Conservation (phyloP, 768 basidiomycete species). For the Pleurotus ostreatus region DNA sequence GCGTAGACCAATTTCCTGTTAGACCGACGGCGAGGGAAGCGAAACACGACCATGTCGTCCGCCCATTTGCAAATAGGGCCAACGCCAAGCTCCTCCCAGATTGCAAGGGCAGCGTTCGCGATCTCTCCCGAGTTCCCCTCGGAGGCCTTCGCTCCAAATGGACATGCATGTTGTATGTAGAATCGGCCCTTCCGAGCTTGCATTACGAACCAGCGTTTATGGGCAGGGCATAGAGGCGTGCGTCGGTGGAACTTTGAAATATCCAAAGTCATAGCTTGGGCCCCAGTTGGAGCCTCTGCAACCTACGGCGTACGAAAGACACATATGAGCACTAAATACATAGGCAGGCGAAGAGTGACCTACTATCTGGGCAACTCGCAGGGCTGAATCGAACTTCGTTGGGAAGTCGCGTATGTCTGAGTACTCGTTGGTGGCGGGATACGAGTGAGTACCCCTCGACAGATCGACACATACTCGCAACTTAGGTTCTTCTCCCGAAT, state of each 20-base stretch:
- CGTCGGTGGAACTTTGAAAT: conserved; percentile 24
- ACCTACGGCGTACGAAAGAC: conserved; percentile 10
- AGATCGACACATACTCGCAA: conserved; percentile 14
- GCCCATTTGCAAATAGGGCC: conserved; percentile 21
- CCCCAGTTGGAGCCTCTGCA: conserved; percentile 14
- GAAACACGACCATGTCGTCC: conserved; percentile 24
- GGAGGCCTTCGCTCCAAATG: conserved; percentile 22
- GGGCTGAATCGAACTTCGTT: conserved; percentile 11
- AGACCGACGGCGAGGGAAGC: conserved; percentile 15
- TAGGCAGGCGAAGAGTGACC: neutral
- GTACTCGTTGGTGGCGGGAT: conserved; percentile 12
- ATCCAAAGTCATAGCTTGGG: conserved; percentile 20
- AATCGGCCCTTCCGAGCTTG: conserved; percentile 13
- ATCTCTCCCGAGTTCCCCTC: conserved; percentile 21
- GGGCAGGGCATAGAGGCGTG: conserved; percentile 20
- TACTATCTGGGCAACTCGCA: conserved; percentile 12
- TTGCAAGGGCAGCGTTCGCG: conserved; percentile 19
- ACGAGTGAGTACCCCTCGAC: conserved; percentile 8
- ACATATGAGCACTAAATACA: too few species aligned
- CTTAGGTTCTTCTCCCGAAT: conserved; percentile 12
- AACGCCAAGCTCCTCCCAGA: conserved; percentile 17
- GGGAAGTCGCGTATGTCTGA: conserved; percentile 15
- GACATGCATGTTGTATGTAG: conserved; percentile 17
- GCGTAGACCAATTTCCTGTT: conserved; percentile 7
- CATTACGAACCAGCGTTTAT: conserved; percentile 18